phyloP scores from a whole-genome alignment of 2,329 filamentous ascomycete genomes.

The Tolypocladium tropicale region DNA sequence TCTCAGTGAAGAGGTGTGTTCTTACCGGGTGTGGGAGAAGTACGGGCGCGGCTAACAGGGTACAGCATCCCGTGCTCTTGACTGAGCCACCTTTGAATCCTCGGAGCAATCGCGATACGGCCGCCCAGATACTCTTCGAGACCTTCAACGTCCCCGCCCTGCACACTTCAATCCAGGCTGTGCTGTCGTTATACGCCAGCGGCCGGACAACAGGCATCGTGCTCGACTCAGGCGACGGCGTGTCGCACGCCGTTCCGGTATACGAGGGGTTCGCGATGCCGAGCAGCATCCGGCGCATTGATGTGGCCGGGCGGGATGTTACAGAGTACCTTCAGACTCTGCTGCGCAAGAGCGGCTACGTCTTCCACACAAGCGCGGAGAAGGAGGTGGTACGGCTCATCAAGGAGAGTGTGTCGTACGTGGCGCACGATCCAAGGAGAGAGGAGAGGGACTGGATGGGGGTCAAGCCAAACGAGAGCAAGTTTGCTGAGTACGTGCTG shows the following conservation, averaged over 20 bases:
- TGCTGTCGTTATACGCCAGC: slow-evolving; percentile 90
- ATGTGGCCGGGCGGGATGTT: slow-evolving; percentile 91
- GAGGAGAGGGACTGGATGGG: slow-evolving; percentile 95
- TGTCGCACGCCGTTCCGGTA: slow-evolving; percentile 93
- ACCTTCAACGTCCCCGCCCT: slow-evolving; percentile 96
- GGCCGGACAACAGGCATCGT: slow-evolving; percentile 95
- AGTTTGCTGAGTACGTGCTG: slow-evolving; percentile 76
- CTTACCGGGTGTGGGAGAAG: not conserved
- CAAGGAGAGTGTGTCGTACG: slow-evolving; percentile 90
- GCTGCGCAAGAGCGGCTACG: slow-evolving; percentile 81
- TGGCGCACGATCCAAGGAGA: slow-evolving; percentile 79
- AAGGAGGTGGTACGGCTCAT: slow-evolving; percentile 98
- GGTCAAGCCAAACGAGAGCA: slow-evolving; percentile 65
- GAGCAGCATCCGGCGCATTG: slow-evolving; percentile 88
- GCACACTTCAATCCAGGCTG: slow-evolving; percentile 94
- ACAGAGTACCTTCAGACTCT: slow-evolving; percentile 91
- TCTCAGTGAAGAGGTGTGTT: slow-evolving; percentile 77
- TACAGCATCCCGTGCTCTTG: slow-evolving; percentile 81
- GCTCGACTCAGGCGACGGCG: slow-evolving; percentile 88
- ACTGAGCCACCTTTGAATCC: slow-evolving; percentile 96
- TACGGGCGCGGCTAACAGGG: slow-evolving; percentile 8
- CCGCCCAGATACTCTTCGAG: slow-evolving; percentile 95
- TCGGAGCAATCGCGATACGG: slow-evolving; percentile 87
- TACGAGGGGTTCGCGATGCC: slow-evolving; percentile 97
- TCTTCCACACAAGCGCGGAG: slow-evolving; percentile 96